Evolutionary conservation across 495 filamentous ascomycete species (phyloP), one percentile per base, ranked within the genome.

Genomic region (Filosporella fistucella): DNA sequence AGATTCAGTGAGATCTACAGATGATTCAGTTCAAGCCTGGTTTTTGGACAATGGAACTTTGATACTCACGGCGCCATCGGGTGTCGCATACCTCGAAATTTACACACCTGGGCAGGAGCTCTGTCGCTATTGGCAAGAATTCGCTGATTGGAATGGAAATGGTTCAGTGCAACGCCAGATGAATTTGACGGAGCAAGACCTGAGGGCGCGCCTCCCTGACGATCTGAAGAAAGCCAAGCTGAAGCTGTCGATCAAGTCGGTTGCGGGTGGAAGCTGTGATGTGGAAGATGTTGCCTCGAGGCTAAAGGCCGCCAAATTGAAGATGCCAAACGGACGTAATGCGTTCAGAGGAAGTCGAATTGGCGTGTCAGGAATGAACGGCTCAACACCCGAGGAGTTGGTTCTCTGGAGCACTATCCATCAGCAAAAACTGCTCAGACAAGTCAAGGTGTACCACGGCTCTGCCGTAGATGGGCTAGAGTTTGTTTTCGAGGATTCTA

Each of bases 401-500:
- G 65, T 96, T 16, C 76, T 96, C 24, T 77, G 86, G 22, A 85
- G 81, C 54, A 74, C 81, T 11, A 67, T 82, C 29, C 70, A 76
- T 16, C 80, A 83, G 34, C 85, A 79, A 11, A 85, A 90, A 52
- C 74, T 96, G 25, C 68, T 96, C 50, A 83, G 77, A 0, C 77
- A 76, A 7, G 77, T 96, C 39, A 77, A 80, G 32, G 68, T 96
- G 6, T 95, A 89, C 54, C 84, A 91, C 56, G 89, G 86, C 0
- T 66, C 69, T 47, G 84, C 86, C 6, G 51, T 97, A 39, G 88
- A 95, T 61, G 93, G 93, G 0, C 54, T 98, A 10, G 93, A 96
- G 59, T 96, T 98, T 61, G 75, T 84, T 49, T 98, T 96, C 58
- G 93, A 96, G 51, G 91, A 97, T 63, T 73, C 73, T 21, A 86